phyloP scores from a whole-genome alignment of 2,329 filamentous ascomycete species.

The Calonectria fujianensis region DNA sequence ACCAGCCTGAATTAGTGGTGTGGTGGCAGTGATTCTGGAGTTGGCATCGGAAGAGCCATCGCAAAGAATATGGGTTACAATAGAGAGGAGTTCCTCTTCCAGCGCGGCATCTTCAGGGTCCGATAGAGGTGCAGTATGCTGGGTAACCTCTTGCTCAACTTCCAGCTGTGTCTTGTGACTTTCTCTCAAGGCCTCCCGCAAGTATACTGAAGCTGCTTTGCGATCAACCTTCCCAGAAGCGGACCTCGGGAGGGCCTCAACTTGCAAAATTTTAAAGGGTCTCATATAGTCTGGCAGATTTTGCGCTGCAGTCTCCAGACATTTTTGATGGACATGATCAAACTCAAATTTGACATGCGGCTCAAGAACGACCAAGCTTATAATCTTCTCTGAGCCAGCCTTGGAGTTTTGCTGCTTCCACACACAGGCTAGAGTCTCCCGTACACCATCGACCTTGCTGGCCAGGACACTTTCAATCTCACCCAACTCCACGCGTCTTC shows the following conservation, averaged over 20 bases:
- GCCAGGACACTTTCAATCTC: constrained; percentile 1
- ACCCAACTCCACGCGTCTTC: constrained; percentile 7
- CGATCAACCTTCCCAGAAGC: constrained; percentile 12
- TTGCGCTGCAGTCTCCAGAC: background rate
- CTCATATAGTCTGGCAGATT: constrained; percentile 14
- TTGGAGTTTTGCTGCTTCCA: background rate
- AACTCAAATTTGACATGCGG: background rate
- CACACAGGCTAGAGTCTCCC: background rate
- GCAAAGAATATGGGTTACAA: background rate
- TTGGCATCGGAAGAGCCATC: background rate
- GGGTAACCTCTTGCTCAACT: too few species aligned
- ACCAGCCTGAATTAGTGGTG: background rate
- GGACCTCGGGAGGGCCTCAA: background rate
- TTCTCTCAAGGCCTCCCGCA: background rate
- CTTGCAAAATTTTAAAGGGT: background rate
- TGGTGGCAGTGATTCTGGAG: background rate
- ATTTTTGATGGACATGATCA: background rate
- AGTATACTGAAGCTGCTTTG: background rate
- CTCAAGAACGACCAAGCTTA: background rate
- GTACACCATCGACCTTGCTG: background rate
- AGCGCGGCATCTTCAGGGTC: background rate
- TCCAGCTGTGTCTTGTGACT: background rate
- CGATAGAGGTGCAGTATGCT: background rate
- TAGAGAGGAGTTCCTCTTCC: background rate
- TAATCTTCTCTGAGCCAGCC: constrained; percentile 1